Evolutionary conservation across 495 filamentous ascomycete species (phyloP).

Genomic region (Podospora sp.): DNA sequence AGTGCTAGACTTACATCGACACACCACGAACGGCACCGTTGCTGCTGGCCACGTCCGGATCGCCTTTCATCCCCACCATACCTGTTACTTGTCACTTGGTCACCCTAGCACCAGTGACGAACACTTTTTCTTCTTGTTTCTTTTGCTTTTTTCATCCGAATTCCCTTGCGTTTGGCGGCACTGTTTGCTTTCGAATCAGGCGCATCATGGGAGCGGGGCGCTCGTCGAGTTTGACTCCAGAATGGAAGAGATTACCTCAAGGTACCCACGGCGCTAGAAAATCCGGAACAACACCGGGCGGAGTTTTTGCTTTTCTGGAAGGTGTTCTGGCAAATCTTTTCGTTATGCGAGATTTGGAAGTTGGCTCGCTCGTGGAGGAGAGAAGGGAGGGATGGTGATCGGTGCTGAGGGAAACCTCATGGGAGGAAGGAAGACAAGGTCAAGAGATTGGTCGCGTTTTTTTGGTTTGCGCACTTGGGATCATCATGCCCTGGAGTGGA

Average conservation of each 20-base stretch:
- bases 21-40: not conserved
- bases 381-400: not conserved
- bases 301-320: not conserved
- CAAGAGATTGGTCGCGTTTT: not conserved
- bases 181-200: not conserved
- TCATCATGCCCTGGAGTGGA: not conserved
- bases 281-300: not conserved
- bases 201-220: not conserved
- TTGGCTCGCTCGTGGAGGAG: not conserved
- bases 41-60: not conserved
- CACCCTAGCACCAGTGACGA: not conserved
- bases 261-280: not conserved
- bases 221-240: not conserved
- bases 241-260: not conserved
- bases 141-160: not conserved
- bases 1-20: not conserved
- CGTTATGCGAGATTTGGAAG: not conserved
- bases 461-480: not conserved
- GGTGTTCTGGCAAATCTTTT: not conserved
- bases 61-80: not conserved
- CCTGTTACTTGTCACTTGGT: not conserved
- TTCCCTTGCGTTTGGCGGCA: not conserved
- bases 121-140: not conserved
- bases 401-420: not conserved
- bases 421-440: conserved; percentile 13